phyloP scores from a whole-genome alignment of 148 eudicot genomes.

The Rhododendron mucronatum region DNA sequence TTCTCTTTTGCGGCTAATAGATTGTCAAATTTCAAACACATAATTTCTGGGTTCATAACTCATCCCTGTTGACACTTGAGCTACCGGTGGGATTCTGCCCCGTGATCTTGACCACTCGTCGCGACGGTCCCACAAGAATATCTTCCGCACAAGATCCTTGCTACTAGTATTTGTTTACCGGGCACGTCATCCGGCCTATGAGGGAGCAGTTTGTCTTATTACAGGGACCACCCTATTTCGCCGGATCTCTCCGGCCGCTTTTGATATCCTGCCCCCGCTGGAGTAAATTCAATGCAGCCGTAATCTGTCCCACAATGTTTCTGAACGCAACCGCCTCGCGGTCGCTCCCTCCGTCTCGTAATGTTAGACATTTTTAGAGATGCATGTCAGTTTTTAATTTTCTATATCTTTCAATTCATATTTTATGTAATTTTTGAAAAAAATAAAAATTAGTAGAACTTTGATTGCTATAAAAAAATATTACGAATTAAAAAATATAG shows the following conservation, averaged over 20 bases:
- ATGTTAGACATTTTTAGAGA: too few species aligned
- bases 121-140: neutral
- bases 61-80: neutral
- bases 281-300: neutral
- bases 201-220: neutral
- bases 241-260: conserved; percentile 7
- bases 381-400: too few species aligned
- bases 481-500: too few species aligned
- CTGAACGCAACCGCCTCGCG: neutral
- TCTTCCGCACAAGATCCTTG: conserved; percentile 11
- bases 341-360: too few species aligned
- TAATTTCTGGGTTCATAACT: neutral
- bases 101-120: neutral
- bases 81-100: neutral
- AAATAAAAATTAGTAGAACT: too few species aligned
- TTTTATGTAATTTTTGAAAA: too few species aligned
- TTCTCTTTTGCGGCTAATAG: neutral
- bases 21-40: too few species aligned
- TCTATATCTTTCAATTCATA: too few species aligned
- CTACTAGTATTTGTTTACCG: neutral
- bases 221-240: conserved; percentile 5
- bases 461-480: too few species aligned
- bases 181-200: conserved; percentile 1
- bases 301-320: neutral
- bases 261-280: neutral